These are phyloP conservation scores for Malania oleifera DNA, from an alignment of 164 flowering plant genomes.

Conservation along the genomic window DNA sequence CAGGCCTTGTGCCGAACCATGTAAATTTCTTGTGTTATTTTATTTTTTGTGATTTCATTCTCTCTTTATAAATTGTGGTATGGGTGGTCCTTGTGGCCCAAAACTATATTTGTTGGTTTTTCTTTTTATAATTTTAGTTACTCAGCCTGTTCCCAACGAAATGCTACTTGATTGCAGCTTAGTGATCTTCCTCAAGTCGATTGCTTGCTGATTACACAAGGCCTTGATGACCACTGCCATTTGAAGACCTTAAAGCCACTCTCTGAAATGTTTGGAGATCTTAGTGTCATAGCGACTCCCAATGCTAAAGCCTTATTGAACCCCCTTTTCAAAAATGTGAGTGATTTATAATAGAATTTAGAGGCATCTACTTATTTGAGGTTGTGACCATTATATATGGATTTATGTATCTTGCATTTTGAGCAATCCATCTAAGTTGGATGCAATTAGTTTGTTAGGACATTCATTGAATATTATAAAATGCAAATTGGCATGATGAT, in stretches of 20 bases:
- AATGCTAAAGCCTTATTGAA: conserved; percentile 72
- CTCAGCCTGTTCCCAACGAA: conserved; percentile 3
- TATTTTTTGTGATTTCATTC: too few relatives aligned
- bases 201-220: conserved; percentile 85
- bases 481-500: neutral
- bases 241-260: conserved; percentile 80
- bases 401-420: too few relatives aligned
- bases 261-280: conserved; percentile 48
- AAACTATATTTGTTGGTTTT: neutral
- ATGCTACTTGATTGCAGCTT: conserved; percentile 52
- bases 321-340: conserved; percentile 76
- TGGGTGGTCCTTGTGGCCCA: too few relatives aligned
- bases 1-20: too few relatives aligned
- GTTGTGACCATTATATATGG: too few relatives aligned
- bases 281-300: conserved; percentile 83
- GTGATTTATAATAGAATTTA: conserved; percentile 12
- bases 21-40: neutral
- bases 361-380: neutral
- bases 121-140: neutral
- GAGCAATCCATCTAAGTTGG: too few relatives aligned
- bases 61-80: too few relatives aligned
- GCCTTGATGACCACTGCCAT: conserved; percentile 98
- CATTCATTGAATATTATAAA: too few relatives aligned
- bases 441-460: too few relatives aligned
- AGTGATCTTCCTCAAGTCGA: conserved; percentile 81